phyloP scores from a whole-genome alignment of 2,329 filamentous ascomycete genomes.

The Nigrospora sphaerica region DNA sequence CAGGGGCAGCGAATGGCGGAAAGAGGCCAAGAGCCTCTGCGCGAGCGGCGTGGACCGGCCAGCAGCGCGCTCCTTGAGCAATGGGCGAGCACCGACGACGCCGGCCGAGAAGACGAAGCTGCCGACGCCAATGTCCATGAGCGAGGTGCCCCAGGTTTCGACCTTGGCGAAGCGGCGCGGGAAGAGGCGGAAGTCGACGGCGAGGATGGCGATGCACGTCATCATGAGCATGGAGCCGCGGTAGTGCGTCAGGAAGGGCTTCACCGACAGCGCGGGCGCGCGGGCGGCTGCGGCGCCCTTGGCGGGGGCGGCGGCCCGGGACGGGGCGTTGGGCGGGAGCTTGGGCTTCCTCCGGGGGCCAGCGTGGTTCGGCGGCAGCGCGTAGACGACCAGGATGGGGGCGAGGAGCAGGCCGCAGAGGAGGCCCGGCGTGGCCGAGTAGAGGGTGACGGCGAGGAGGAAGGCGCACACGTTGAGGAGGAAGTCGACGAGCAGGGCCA shows the following conservation, averaged over 20 bases:
- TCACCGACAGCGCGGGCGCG: conserved; percentile 59
- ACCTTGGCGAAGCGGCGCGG: conserved; percentile 94
- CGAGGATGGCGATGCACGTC: conserved; percentile 88
- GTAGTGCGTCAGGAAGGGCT: conserved; percentile 89
- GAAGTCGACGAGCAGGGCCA: conserved; percentile 72
- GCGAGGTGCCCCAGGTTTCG: conserved; percentile 98
- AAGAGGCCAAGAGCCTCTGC: conserved; percentile 55
- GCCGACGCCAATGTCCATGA: conserved; percentile 97
- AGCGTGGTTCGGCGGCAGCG: conserved; percentile 36
- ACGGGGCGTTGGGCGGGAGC: conserved; percentile 31
- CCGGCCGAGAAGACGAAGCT: conserved; percentile 96
- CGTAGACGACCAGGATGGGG: conserved; percentile 59
- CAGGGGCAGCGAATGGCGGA: conserved; percentile 78
- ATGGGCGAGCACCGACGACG: conserved; percentile 76
- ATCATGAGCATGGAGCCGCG: conserved; percentile 85
- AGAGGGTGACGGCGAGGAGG: conserved; percentile 79
- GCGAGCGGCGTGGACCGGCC: conserved; percentile 41
- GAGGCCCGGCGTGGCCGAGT: conserved; percentile 66
- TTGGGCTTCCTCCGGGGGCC: conserved; percentile 40
- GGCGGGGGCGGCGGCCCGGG: conserved; percentile 1
- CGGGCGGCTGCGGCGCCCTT: conserved; percentile 7
- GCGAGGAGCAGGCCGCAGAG: conserved; percentile 68
- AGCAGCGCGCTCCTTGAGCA: conserved; percentile 61
- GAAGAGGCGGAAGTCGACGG: conserved; percentile 91
- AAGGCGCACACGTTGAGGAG: conserved; percentile 78